Conservation (phyloP, 2,329 filamentous ascomycete species). For the Fusarium sp. region DNA sequence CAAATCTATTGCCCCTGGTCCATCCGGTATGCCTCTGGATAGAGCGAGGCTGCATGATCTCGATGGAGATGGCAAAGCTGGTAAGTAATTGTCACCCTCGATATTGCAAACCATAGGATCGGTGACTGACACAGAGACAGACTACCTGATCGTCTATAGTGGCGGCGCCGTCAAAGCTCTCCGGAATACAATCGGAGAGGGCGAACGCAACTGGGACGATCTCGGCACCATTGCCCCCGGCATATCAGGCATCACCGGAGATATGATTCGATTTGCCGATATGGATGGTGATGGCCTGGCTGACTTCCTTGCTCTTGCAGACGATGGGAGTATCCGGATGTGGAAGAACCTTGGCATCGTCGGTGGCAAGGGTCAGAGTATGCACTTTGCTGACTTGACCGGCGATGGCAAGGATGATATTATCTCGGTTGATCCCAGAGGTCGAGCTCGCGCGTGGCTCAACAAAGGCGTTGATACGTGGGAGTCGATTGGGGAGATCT, state of each 20-base stretch:
- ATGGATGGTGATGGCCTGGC: constrained; percentile 35
- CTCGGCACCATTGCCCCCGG: constrained; percentile 21
- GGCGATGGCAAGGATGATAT: constrained; percentile 12
- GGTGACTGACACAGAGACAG: constrained; percentile 3
- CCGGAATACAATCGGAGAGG: constrained; percentile 18
- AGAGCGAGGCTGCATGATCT: not conserved
- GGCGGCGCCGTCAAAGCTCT: constrained; percentile 38
- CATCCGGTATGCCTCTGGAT: not conserved
- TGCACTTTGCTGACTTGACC: constrained; percentile 18
- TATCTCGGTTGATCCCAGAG: constrained; percentile 17
- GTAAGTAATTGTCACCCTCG: not conserved
- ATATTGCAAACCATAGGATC: not conserved
- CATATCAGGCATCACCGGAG: constrained; percentile 5
- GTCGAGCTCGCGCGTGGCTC: constrained; percentile 25
- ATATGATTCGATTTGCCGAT: constrained; percentile 34
- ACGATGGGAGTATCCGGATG: constrained; percentile 36
- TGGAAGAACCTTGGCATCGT: constrained; percentile 37
- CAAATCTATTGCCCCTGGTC: not conserved
- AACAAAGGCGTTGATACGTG: constrained; percentile 9
- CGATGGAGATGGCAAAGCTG: constrained; percentile 8
- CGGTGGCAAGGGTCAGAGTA: not conserved
- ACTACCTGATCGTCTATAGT: constrained; percentile 35
- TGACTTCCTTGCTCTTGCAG: constrained; percentile 30
- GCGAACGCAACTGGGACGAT: constrained; percentile 23
- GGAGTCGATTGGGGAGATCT: constrained; percentile 19